Evolutionary conservation across 805 yeast species (phyloP).

Genomic region (Saccharomyces jurei): DNA sequence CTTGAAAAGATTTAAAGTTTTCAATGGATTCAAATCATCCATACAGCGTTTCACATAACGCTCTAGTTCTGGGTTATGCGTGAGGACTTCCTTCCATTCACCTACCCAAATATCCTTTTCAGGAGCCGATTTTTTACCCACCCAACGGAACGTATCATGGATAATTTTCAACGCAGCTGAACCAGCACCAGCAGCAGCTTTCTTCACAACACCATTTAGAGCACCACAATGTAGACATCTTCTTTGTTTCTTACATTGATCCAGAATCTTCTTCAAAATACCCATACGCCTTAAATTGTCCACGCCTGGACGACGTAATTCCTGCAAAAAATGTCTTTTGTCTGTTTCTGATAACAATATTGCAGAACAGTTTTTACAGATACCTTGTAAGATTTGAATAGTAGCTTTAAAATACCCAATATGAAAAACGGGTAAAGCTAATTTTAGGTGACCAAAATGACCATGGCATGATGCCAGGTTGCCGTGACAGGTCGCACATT

Average conservation of each 20-base stretch:
- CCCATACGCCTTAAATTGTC: slow-evolving; percentile 92
- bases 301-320: slow-evolving; percentile 76
- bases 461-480: slow-evolving; percentile 93
- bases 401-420: slow-evolving; percentile 94
- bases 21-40: slow-evolving; percentile 91
- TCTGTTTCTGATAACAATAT: slow-evolving; percentile 65
- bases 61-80: slow-evolving; percentile 79
- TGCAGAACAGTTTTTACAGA: slow-evolving; percentile 84
- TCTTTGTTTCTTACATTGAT: slow-evolving; percentile 93
- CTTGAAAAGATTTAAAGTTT: slow-evolving; percentile 79
- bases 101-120: slow-evolving; percentile 84
- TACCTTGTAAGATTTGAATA: slow-evolving; percentile 77
- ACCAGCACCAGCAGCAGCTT: slow-evolving; percentile 85
- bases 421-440: slow-evolving; percentile 94
- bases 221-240: slow-evolving; percentile 82
- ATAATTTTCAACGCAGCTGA: slow-evolving; percentile 91
- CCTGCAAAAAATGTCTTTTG: slow-evolving; percentile 62
- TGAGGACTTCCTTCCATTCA: slow-evolving; percentile 69
- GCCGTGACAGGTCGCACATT: slow-evolving; percentile 89
- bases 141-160: slow-evolving; percentile 93
- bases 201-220: slow-evolving; percentile 92
- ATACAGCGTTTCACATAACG: slow-evolving; percentile 76
- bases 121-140: slow-evolving; percentile 79
- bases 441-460: slow-evolving; percentile 90
- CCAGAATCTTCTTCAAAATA: slow-evolving; percentile 69